Evolutionary conservation across 2,329 filamentous ascomycete species (phyloP), one percentile per base, ranked within the genome.

Genomic region (Lecanoromycetidae sp.): DNA sequence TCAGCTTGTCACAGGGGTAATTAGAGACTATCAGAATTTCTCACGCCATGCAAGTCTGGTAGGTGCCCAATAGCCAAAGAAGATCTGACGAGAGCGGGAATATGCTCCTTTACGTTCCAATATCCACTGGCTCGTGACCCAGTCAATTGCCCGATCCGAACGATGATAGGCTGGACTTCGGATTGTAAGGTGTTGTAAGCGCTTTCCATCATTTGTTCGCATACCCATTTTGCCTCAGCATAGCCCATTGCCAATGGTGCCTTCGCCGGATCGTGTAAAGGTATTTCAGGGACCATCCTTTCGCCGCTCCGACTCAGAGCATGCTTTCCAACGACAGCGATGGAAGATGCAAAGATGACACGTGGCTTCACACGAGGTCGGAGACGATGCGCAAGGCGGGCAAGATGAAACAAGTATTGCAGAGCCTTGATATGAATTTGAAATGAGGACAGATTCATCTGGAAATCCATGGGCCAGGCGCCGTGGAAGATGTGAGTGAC

Each of bases 391-490:
- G 38, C 38, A 17, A 23, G 12, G n/a, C 27, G 37, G 12, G 25
- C 42, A 4, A 50, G 23, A 1, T 23, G 13, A 15, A 51, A 10
- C 2, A 32, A 20, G 15, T 48, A 45, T 10, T 45, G 33, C 12
- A 52, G 12, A 15, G 36, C 43, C 41, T 48, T 29, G 23, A 55
- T 46, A 19, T 54, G 52, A 22, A 46, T 2, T 26, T 48, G 37
- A 27, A 54, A 54, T 3, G 52, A 55, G 6, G 30, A n/a, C 5
- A 55, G 12, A 7, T 26, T 44, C 17, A 32, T 23, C 29, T 52
- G 43, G 43, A 55, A 54, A 30, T 54, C 43, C 49, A 55, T 54
- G 2, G 53, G 53, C 52, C 51, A 55, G 2, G 51, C 53, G 9
- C 42, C 44, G 26, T 55, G 53, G 5, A 55, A 35, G 32, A 55